phyloP scores from a whole-genome alignment of 2,329 filamentous ascomycete genomes.

The Paraphoma sp. region DNA sequence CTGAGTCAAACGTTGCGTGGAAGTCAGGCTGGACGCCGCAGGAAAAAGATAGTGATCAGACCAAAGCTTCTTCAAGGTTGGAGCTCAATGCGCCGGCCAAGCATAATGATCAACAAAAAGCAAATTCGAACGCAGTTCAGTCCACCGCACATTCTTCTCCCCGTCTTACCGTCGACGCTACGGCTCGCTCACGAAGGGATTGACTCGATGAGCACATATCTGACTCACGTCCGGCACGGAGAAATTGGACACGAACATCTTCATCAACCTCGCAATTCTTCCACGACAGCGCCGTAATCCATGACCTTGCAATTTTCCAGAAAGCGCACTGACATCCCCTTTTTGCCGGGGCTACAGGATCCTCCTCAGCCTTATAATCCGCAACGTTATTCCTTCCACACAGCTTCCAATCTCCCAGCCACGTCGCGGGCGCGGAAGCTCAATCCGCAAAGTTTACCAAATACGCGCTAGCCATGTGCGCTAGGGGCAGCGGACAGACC shows the following conservation, averaged over 20 bases:
- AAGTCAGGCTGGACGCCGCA: neutral
- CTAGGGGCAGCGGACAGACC: conserved; percentile 7
- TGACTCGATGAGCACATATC: neutral
- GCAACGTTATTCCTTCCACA: conserved; percentile 14
- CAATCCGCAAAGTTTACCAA: conserved; percentile 10
- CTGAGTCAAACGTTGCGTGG: conserved; percentile 50
- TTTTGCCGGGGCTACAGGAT: conserved; percentile 19
- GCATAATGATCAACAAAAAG: neutral
- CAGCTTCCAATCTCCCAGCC: conserved; percentile 20
- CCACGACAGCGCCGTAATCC: conserved; percentile 17
- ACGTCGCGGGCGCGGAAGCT: conserved; percentile 12
- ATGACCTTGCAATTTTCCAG: conserved; percentile 25
- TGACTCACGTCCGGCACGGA: neutral
- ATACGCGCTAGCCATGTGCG: conserved; percentile 6
- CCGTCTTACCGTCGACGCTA: neutral
- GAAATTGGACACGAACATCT: conserved; percentile 5
- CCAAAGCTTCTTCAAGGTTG: neutral
- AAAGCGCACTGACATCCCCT: conserved; percentile 27
- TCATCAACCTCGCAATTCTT: conserved; percentile 16
- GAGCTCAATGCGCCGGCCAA: neutral
- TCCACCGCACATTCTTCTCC: neutral
- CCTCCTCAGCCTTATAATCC: conserved; percentile 23
- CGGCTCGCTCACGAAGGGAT: neutral
- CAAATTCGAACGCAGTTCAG: neutral
- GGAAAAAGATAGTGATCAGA: neutral